Conservation (phyloP, 176 grass and related monocot species). For the Thalia dealbata region DNA sequence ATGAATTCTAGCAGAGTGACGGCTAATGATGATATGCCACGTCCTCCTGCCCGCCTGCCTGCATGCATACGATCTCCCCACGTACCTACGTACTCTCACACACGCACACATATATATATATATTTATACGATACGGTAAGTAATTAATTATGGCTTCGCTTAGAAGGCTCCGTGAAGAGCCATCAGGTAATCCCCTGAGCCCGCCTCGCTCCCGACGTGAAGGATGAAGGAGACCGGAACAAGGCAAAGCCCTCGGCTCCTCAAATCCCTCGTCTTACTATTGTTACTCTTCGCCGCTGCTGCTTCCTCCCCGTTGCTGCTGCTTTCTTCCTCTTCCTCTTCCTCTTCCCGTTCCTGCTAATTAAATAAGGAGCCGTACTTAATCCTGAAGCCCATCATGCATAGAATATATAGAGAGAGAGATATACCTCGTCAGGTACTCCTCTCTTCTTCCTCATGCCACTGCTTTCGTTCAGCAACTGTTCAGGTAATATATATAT, state of each 20-base stretch:
- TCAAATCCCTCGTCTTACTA: slow-evolving; percentile 41
- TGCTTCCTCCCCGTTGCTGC: slow-evolving; percentile 27
- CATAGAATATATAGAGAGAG: neutral
- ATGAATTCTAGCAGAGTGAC: too few species aligned
- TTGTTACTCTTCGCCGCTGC: slow-evolving; percentile 20
- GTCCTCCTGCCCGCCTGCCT: too few species aligned
- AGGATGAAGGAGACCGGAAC: slow-evolving; percentile 56
- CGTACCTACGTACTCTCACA: too few species aligned
- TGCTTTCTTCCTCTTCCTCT: neutral
- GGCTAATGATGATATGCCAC: too few species aligned
- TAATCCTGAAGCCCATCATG: slow-evolving; percentile 1
- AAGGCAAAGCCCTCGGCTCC: slow-evolving; percentile 59
- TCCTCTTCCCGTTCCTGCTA: neutral
- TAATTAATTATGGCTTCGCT: too few species aligned
- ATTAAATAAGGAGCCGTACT: slow-evolving; percentile 15
- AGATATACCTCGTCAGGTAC: neutral
- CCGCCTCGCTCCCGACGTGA: slow-evolving; percentile 33
- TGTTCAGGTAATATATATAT: neutral
- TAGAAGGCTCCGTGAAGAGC: slow-evolving; percentile 9
- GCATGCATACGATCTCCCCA: too few species aligned
- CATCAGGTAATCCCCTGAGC: slow-evolving; percentile 44
- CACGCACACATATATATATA: too few species aligned
- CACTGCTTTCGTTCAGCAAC: neutral
- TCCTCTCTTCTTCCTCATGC: slow-evolving; percentile 8
- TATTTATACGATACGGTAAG: too few species aligned